Conservation (phyloP, 345 rosid genomes). For the Dipteronia sinensis region DNA sequence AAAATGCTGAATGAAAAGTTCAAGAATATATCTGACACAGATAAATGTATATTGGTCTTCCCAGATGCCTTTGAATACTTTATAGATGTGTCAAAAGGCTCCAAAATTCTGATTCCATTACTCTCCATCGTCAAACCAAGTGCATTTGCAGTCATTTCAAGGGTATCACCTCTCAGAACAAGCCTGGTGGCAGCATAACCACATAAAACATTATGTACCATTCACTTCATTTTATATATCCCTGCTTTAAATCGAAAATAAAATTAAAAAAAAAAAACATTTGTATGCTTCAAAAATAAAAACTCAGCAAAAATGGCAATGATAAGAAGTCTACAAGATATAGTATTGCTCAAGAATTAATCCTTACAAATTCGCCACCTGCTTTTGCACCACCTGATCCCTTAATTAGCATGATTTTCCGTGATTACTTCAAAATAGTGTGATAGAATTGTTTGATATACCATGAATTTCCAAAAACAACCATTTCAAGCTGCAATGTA, state of each 20-base stretch:
- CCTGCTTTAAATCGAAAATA: background rate
- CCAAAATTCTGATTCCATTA: slow-evolving; percentile 89
- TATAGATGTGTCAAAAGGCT: slow-evolving; percentile 85
- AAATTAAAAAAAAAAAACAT: background rate
- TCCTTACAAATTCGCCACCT: background rate
- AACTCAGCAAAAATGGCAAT: background rate
- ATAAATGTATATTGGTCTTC: slow-evolving; percentile 70
- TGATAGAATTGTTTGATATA: background rate
- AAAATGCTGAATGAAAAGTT: slow-evolving; percentile 94
- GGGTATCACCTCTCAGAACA: slow-evolving; percentile 67
- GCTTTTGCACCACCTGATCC: background rate
- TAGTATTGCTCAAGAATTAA: too few relatives aligned
- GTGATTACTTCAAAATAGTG: background rate
- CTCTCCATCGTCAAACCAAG: slow-evolving; percentile 96
- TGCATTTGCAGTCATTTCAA: slow-evolving; percentile 78
- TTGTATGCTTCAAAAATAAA: background rate
- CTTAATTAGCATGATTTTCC: background rate
- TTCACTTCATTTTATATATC: slow-evolving; percentile 10
- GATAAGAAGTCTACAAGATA: background rate
- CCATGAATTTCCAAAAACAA: background rate
- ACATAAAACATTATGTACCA: slow-evolving; percentile 19
- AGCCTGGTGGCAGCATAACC: slow-evolving; percentile 53
- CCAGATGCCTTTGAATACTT: slow-evolving; percentile 89
- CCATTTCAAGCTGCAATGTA: background rate
- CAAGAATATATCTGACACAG: slow-evolving; percentile 89